Base-by-base conservation (phyloP, 2,329 filamentous ascomycete genomes). In the Talaromyces sp. region DNA sequence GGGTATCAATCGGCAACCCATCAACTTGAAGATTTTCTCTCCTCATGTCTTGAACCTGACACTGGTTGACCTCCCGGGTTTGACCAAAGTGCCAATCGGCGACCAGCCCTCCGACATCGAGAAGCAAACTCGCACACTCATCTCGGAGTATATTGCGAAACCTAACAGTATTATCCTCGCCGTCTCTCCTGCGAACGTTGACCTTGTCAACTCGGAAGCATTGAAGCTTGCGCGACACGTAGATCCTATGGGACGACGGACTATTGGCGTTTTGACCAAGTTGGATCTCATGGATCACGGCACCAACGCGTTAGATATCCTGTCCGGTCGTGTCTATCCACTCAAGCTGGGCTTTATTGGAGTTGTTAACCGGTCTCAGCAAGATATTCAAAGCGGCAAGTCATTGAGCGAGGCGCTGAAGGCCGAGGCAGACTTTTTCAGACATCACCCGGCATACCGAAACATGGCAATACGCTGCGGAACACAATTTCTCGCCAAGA, bases 261-360 rank as follows among this genome's bases (percentile, higher is more conserved):
- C 94, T 19, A 97, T 99, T 70, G 94, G 94, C 69, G 93, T 99
- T 58, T 81, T 99, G 60, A 97, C 94, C 61, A 99, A 99, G 78
- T 80, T 99, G 63, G 94, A 99, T 72, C 79, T 99, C 59, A 99
- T 99, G 94, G 94, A 99, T 70, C 93, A 99, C 70, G 94, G 94
- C 62, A 99, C 94, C 58, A 97, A 99, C 69, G 94, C 94, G 15
- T 81, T 99, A 66, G 94, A 99, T 69, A 99, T 99, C 65, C 82
- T 99, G n/a, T 95, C 93, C 6, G 94, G 94, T 3, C 87, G 94
- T 25, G 94, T 99, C 2, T 99, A 99, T 73, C 94, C 94, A 8
- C 75, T 99, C 66, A 99, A 97, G 76, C 84, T 99, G 62, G 94
- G 94, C 28, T 99, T 97, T 72, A 97, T 99, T 66, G 94, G 94